phyloP scores from a whole-genome alignment of 495 filamentous ascomycete genomes.

The Filosporella fistucella region DNA sequence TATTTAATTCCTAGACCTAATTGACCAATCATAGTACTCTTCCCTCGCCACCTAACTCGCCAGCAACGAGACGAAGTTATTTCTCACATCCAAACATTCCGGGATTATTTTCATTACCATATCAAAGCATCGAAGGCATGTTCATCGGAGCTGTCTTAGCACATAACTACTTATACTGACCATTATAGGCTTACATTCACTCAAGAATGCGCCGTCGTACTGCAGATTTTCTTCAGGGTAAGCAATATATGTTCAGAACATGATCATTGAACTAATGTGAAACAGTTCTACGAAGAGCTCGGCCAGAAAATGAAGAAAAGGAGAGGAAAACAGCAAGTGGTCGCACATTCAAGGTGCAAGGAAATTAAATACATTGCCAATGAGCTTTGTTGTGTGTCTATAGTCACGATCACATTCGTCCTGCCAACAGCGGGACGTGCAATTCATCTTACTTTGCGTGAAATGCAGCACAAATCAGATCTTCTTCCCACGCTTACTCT shows the following conservation, averaged over 20 bases:
- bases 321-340: slow-evolving; percentile 98
- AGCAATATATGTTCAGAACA: slow-evolving; percentile 11
- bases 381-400: too few species aligned
- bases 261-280: slow-evolving; percentile 25
- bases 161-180: neutral
- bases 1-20: neutral
- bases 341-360: slow-evolving; percentile 63
- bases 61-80: slow-evolving; percentile 92
- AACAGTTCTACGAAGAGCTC: slow-evolving; percentile 79
- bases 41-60: slow-evolving; percentile 86
- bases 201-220: slow-evolving; percentile 95
- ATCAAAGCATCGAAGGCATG: slow-evolving; percentile 95
- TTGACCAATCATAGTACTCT: slow-evolving; percentile 61
- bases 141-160: too few species aligned
- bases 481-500: too few species aligned
- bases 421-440: too few species aligned
- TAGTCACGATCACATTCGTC: too few species aligned
- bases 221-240: slow-evolving; percentile 96
- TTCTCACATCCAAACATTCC: slow-evolving; percentile 98
- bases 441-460: too few species aligned
- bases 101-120: slow-evolving; percentile 99
- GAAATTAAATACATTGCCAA: slow-evolving; percentile 13
- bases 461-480: too few species aligned
- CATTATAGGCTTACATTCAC: slow-evolving; percentile 83
- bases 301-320: slow-evolving; percentile 94